These are phyloP conservation scores for Diaporthe sp. DNA, from an alignment of 2,329 filamentous ascomycete genomes.

Conservation along the genomic window DNA sequence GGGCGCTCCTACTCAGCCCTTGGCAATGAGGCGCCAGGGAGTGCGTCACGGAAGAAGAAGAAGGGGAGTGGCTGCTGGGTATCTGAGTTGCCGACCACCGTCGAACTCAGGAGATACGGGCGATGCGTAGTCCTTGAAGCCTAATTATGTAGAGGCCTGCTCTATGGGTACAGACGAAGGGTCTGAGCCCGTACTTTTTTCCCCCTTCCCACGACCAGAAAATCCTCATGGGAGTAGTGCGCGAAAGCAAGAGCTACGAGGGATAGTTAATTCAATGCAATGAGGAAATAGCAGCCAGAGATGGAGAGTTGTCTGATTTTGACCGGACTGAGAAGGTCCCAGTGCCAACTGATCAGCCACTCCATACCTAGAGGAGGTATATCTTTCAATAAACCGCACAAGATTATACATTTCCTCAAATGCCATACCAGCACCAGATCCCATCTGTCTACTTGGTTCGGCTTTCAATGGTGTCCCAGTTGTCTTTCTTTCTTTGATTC, in stretches of 20 bases:
- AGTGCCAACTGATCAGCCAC: not conserved
- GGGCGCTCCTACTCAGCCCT: slow-evolving; percentile 2
- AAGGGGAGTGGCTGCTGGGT: not conserved
- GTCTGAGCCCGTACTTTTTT: not conserved
- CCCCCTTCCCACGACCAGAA: not conserved
- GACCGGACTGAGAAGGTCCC: not conserved
- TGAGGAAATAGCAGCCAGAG: not conserved
- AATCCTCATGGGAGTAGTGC: too few species aligned
- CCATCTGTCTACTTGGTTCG: not conserved
- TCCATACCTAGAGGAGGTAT: not conserved
- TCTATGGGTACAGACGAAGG: not conserved
- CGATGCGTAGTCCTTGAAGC: not conserved
- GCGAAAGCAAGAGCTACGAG: not conserved
- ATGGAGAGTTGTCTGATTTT: too few species aligned
- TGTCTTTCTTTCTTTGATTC: not conserved
- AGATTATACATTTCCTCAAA: not conserved
- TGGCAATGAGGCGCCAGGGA: not conserved
- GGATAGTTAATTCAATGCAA: not conserved
- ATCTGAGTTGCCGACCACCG: not conserved
- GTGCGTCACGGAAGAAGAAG: not conserved
- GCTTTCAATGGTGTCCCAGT: not conserved
- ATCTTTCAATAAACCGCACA: not conserved
- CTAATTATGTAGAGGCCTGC: not conserved
- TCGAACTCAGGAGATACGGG: not conserved
- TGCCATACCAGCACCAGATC: not conserved